Evolutionary conservation across 441 rosid species (phyloP).

Genomic region (Sinapis alba): DNA sequence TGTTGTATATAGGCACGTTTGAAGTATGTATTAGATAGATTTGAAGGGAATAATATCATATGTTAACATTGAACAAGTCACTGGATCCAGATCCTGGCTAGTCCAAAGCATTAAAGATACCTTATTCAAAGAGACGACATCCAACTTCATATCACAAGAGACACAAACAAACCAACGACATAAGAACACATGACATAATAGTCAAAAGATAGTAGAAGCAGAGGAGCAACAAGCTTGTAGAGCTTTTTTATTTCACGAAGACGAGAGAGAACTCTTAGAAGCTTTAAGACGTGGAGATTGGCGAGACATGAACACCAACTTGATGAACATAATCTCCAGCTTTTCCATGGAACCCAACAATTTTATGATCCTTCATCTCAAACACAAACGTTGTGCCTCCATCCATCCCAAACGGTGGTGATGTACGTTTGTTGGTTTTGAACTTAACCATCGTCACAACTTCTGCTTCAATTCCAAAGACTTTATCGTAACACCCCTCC

Average conservation of each 20-base stretch:
- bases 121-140: not conserved
- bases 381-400: constrained; percentile 11
- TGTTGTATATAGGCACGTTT: not conserved
- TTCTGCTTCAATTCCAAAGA: not conserved
- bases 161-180: not conserved
- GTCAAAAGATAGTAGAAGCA: not conserved
- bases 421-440: constrained; percentile 30
- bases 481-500: constrained; percentile 21
- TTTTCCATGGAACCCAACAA: constrained; percentile 30
- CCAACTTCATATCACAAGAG: not conserved
- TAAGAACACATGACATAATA: not conserved
- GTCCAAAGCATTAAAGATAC: constrained; percentile 17
- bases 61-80: not conserved
- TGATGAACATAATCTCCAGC: constrained; percentile 30
- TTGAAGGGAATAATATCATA: not conserved
- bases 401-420: constrained; percentile 24
- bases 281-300: constrained; percentile 11
- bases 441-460: constrained; percentile 17
- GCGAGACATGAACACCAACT: constrained; percentile 27
- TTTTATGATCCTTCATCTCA: constrained; percentile 11
- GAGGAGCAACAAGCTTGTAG: not conserved
- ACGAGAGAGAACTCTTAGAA: not conserved
- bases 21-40: not conserved
- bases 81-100: not conserved
- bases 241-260: not conserved